Base-by-base conservation (phyloP, 345 rosid species). In the Ceriops tagal region DNA sequence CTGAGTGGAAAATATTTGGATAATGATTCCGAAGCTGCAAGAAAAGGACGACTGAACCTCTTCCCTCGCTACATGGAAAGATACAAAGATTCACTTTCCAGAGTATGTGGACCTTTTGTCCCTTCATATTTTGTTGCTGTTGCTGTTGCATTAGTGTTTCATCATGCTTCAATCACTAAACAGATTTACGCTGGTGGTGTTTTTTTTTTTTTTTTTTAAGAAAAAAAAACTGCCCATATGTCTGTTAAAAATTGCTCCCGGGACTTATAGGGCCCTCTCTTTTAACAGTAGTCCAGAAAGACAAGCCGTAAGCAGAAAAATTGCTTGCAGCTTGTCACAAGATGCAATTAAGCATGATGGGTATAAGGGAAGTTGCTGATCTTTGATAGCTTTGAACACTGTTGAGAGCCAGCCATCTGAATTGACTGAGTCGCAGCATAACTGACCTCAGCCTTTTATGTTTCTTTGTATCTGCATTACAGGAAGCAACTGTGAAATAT, bases 31-130 rank as follows among this genome's bases (percentile, higher is more conserved):
- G 87, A 89, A 75, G 90, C 88, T 64, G 93, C 92, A 21, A 91
- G 70, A 73, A 88, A 82, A 49, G 84, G 93, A 73, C 88, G 97
- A 66, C 5, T 93, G 58, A 89, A 91, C 82, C 84, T 91, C 57
- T 93, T 89, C 77, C 98, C 96, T 61, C 83, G 87, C 66, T 93
- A 84, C 88, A 93, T 91, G 91, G 91, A 88, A 75, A 85, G 98
- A 88, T 91, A 89, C 71, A 83, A 81, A 22, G 78, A 60, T 70
- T 92, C 98, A 16, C 22, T 79, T 62, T 75, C 93, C 58, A 85
- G 86, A 92, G 96, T 93, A 78, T 68, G 83, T 64, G 20, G 46
- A 35, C 62, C 35, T 3, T 1, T 56, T 1, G 0, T 11, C 15
- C 15, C 27, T 39, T 39, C 15, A 39, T 43, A 15, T 43, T 11